A percentile compares a stretch with the other conserved stretches of the same genome.
These are phyloP conservation scores for Cotoneaster glaucophyllus DNA, from an alignment of 306 rosid genomes.

Conservation along the genomic window DNA sequence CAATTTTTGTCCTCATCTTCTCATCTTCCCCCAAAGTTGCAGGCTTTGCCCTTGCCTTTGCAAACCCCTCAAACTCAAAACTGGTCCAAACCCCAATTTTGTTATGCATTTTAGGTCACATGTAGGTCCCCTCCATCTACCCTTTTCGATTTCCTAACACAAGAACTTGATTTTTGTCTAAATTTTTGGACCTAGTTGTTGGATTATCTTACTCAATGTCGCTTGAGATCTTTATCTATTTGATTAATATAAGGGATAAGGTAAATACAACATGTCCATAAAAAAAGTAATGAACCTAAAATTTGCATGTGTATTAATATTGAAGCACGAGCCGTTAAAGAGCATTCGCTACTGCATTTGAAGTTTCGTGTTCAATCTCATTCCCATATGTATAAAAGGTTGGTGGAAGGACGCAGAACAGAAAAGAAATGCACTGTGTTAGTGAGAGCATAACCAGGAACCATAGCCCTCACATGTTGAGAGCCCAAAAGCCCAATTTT, in stretches of 20 bases:
- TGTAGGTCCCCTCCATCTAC: constrained; percentile 33
- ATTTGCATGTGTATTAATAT: not conserved
- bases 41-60: not conserved
- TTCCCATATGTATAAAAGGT: no score
- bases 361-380: not conserved
- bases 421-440: not conserved
- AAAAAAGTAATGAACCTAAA: not conserved
- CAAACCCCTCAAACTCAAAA: constrained; percentile 10
- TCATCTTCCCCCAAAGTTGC: constrained; percentile 14
- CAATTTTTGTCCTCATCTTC: constrained; percentile 34
- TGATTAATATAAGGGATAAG: not conserved
- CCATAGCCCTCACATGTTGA: not conserved
- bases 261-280: not conserved
- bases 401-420: not conserved
- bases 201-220: not conserved
- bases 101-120: constrained; percentile 37
- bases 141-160: not conserved
- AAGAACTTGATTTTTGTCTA: constrained; percentile 9
- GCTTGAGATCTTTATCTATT: not conserved
- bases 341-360: not conserved
- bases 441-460: not conserved
- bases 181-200: not conserved
- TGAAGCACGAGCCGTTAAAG: not conserved
- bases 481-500: not conserved
- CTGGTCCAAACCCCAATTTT: constrained; percentile 11